These are phyloP conservation scores for Knoxdaviesia proteae DNA, from an alignment of 2,329 filamentous ascomycete genomes.

Conservation along the genomic window DNA sequence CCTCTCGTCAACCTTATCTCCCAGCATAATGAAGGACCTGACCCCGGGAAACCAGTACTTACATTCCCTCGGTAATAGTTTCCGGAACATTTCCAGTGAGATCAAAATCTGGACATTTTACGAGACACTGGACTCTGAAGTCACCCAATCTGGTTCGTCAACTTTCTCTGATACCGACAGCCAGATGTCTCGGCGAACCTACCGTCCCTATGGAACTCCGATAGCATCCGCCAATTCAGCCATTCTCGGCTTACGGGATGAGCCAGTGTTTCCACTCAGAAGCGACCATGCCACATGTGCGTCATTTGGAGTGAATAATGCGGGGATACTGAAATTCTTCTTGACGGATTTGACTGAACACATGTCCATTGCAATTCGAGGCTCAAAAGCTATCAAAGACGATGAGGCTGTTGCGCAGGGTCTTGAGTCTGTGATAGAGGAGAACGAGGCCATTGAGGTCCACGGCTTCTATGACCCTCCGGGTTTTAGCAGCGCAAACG, in stretches of 20 bases:
- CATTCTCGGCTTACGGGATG: slow-evolving; percentile 27
- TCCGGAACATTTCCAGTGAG: slow-evolving; percentile 34
- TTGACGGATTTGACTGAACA: slow-evolving; percentile 11
- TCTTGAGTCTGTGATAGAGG: slow-evolving; percentile 9
- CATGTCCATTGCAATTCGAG: slow-evolving; percentile 12
- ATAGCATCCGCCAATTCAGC: slow-evolving; percentile 35
- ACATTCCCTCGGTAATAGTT: slow-evolving; percentile 28
- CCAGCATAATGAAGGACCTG: slow-evolving; percentile 26
- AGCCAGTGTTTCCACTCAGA: slow-evolving; percentile 30
- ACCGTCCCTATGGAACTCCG: slow-evolving; percentile 14
- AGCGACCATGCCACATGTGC: slow-evolving; percentile 33
- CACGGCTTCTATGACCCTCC: slow-evolving; percentile 21
- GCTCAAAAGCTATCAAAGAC: too few species aligned
- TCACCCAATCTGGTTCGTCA: not conserved
- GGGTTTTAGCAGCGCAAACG: too few species aligned
- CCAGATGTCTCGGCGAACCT: too few species aligned
- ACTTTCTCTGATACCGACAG: too few species aligned
- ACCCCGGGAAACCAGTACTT: slow-evolving; percentile 27
- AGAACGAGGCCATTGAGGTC: slow-evolving; percentile 32
- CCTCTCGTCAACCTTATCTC: slow-evolving; percentile 27
- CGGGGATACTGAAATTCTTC: slow-evolving; percentile 22
- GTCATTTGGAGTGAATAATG: slow-evolving; percentile 29
- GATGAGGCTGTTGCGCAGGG: too few species aligned
- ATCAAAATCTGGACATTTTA: slow-evolving; percentile 42
- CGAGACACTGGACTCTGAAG: slow-evolving; percentile 30